These are phyloP conservation scores for Rosa lucieae DNA, from an alignment of 306 rosid genomes.

Conservation along the genomic window DNA sequence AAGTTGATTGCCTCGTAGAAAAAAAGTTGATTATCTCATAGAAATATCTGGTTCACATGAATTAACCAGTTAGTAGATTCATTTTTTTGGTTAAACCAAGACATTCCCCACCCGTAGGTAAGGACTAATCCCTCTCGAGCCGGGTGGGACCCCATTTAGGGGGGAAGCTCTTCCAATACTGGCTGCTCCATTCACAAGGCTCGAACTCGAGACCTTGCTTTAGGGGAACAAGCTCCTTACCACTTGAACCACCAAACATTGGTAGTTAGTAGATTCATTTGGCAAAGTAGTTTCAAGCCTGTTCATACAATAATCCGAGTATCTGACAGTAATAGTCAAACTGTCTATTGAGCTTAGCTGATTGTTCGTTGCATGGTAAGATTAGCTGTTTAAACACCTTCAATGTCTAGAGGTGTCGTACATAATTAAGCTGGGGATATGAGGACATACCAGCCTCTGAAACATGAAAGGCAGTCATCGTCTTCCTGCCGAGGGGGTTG, in stretches of 20 bases:
- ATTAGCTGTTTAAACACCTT: not conserved
- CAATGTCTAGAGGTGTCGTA: not conserved
- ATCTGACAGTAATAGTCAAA: not conserved
- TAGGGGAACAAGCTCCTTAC: too few species aligned
- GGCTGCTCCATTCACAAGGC: too few species aligned
- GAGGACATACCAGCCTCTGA: constrained; percentile 16
- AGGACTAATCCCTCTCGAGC: too few species aligned
- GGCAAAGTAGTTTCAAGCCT: not conserved
- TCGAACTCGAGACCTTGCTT: too few species aligned
- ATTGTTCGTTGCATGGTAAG: not conserved
- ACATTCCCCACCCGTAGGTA: too few species aligned
- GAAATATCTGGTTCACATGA: not conserved
- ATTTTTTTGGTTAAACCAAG: too few species aligned
- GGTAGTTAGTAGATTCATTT: not conserved
- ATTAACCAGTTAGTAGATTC: not conserved
- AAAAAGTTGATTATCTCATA: too few species aligned
- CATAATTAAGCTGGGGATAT: not conserved
- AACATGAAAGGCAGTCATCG: not conserved
- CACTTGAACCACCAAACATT: too few species aligned
- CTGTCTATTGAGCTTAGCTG: not conserved
- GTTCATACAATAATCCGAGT: not conserved
- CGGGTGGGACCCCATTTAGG: too few species aligned
- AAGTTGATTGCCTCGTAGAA: not conserved
- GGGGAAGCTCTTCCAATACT: too few species aligned
- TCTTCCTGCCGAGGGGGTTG: not conserved